Evolutionary conservation across 495 filamentous ascomycete genomes (phyloP), one percentile per base, ranked within the genome.

Genomic region (Clavariopsis aquatica): DNA sequence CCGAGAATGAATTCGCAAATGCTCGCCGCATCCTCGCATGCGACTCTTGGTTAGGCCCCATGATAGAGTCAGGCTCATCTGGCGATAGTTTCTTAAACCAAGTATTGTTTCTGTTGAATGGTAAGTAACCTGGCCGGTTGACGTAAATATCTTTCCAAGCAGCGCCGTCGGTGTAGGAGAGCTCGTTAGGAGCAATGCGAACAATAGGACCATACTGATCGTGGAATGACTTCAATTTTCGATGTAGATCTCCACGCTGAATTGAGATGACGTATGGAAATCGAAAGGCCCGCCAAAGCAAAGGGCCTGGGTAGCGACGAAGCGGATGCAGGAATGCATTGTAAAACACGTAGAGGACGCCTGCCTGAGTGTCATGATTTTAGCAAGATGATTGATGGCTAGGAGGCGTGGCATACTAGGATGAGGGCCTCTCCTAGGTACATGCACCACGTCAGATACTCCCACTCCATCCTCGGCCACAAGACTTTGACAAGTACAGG

Each of bases 241-340:
- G 57, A 45, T 64, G 60, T 0, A 60, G 19, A n/a, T 60, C 55
- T 23, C 66, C 66, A 19, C 54, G 38, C 8, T 60, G 61, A 23
- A 69, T 55, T 15, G 62, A 53, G 19, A 69, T 53, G 24, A 60
- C 54, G 38, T 60, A 62, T 2, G 79, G 76, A n/a, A 85, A 57
- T 17, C 69, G 60, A 6, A 78, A 77, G 0, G 79, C 73, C 1
- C 76, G 72, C 72, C 75, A 81, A 1, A 75, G 57, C 41, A 72
- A 75, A 20, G 83, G 84, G 1, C 84, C 84, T 0, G 84, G 84
- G 64, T 80, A 81, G 7, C 70, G 68, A 17, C 71, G 56, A 19
- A 86, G 77, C 0, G 83, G 83, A 49, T 82, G 82, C 58, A 80
- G 76, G 60, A 73, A 81, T 22, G 83, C 68, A 38, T 80, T 78